These are phyloP conservation scores for Luvunga scandens DNA, from an alignment of 345 rosid species.

Conservation along the genomic window DNA sequence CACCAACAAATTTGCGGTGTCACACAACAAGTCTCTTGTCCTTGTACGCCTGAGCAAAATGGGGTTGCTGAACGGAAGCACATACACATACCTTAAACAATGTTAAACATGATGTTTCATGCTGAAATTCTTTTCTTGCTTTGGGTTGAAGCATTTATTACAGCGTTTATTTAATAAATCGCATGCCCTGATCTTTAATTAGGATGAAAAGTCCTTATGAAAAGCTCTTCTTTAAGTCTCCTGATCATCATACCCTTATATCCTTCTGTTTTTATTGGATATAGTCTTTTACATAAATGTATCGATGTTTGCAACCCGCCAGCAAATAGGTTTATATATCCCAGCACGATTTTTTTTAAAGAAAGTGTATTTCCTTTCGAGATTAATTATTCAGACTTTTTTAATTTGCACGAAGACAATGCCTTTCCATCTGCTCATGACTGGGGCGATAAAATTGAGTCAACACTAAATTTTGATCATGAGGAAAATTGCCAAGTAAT, in stretches of 20 bases:
- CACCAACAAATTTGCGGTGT: too few relatives aligned
- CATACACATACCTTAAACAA: neutral
- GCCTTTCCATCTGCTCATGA: neutral
- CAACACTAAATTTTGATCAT: too few relatives aligned
- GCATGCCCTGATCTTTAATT: neutral
- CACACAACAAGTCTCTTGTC: neutral
- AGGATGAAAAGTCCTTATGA: neutral
- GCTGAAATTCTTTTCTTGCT: neutral
- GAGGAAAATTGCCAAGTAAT: too few relatives aligned
- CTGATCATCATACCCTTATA: too few relatives aligned
- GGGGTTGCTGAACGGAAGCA: too few relatives aligned
- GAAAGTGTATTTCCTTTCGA: neutral
- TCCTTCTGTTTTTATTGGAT: neutral
- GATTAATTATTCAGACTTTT: too few relatives aligned
- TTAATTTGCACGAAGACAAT: too few relatives aligned
- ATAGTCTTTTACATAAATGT: neutral
- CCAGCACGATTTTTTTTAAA: too few relatives aligned
- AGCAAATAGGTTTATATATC: neutral
- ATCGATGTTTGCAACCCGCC: neutral
- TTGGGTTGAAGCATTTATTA: neutral
- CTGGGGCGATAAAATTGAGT: too few relatives aligned
- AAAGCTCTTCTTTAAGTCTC: too few relatives aligned
- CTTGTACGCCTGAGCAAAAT: neutral
- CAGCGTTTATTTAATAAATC: neutral
- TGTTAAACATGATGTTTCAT: neutral